phyloP scores from a whole-genome alignment of 371 early-diverging fungal species.

The Mortierella sp. region DNA sequence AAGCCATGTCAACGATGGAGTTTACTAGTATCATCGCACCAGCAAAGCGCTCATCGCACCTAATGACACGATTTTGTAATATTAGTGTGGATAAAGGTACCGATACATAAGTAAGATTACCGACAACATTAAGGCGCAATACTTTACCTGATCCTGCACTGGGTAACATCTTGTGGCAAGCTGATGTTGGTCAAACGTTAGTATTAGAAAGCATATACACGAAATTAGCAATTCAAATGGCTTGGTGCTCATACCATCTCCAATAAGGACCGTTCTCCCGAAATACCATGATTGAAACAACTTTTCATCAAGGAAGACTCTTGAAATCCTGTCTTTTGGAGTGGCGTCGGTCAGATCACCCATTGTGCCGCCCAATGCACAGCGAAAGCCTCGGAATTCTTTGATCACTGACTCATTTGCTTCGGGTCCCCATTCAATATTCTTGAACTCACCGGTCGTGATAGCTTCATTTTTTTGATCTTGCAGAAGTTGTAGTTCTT shows the following conservation, averaged over 20 bases:
- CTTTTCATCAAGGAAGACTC: conserved; percentile 47
- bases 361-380: conserved; percentile 18
- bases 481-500: too few species aligned
- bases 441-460: too few species aligned
- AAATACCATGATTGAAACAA: conserved; percentile 40
- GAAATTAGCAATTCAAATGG: neutral
- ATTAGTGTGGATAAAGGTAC: too few species aligned
- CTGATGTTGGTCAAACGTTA: neutral
- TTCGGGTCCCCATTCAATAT: conserved; percentile 27
- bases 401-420: conserved; percentile 28
- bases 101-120: too few species aligned
- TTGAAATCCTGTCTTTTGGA: conserved; percentile 20
- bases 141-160: neutral
- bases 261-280: conserved; percentile 38
- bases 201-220: neutral
- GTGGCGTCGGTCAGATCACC: conserved; percentile 38
- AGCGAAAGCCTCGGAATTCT: conserved; percentile 1
- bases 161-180: conserved; percentile 13
- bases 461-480: too few species aligned
- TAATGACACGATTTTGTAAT: too few species aligned
- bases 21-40: too few species aligned
- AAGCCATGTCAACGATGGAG: conserved; percentile 19
- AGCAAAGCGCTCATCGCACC: too few species aligned
- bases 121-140: neutral
- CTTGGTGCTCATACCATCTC: conserved; percentile 38